These are phyloP conservation scores for Spergularia bocconei DNA, from an alignment of 148 eudicot genomes.

Conservation along the genomic window DNA sequence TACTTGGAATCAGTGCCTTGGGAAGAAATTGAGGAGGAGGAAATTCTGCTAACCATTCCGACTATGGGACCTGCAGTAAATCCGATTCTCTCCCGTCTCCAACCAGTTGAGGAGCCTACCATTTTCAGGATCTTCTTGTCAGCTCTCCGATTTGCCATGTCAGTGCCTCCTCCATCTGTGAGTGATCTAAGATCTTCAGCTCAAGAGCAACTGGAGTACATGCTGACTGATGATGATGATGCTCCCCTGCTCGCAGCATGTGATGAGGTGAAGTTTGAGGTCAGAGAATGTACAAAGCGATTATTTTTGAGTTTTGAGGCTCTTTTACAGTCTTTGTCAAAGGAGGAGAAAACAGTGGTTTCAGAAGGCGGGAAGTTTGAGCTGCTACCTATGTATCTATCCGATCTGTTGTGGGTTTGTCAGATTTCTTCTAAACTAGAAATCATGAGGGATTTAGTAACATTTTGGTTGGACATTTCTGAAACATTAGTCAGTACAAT, in stretches of 20 bases:
- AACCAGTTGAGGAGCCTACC: slow-evolving; percentile 56
- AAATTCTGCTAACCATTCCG: slow-evolving; percentile 62
- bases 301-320: slow-evolving; percentile 44
- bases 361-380: slow-evolving; percentile 28
- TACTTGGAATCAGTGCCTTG: slow-evolving; percentile 90
- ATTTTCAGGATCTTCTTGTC: slow-evolving; percentile 55
- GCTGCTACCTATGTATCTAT: slow-evolving; percentile 39
- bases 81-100: slow-evolving; percentile 68
- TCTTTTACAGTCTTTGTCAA: slow-evolving; percentile 43
- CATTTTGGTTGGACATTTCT: slow-evolving; percentile 60
- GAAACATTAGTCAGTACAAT: slow-evolving; percentile 31
- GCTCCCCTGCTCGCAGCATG: slow-evolving; percentile 59
- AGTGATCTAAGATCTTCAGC: slow-evolving; percentile 62
- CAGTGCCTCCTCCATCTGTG: slow-evolving; percentile 55
- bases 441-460: slow-evolving; percentile 52
- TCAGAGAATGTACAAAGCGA: slow-evolving; percentile 40
- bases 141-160: slow-evolving; percentile 65
- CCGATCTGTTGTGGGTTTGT: slow-evolving; percentile 77
- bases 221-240: slow-evolving; percentile 93
- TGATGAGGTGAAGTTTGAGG: slow-evolving; percentile 55
- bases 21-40: slow-evolving; percentile 93
- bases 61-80: slow-evolving; percentile 57
- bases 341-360: slow-evolving; percentile 29
- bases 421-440: slow-evolving; percentile 67
- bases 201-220: slow-evolving; percentile 88